Evolutionary conservation across 768 basidiomycete genomes (phyloP).

Genomic region (Pisolithus tinctorius): DNA sequence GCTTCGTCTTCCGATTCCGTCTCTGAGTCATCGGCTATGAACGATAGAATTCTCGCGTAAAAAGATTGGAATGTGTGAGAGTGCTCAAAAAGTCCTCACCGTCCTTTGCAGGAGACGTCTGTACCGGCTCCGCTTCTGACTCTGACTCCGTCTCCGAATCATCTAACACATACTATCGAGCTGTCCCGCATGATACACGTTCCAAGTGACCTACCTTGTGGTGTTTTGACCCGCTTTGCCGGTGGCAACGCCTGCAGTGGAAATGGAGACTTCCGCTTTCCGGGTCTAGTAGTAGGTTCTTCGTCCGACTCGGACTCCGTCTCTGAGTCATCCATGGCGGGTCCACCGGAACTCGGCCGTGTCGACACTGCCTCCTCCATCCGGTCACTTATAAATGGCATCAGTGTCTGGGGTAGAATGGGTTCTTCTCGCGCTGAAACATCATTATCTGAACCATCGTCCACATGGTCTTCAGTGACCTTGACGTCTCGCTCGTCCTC

Average conservation of each 20-base stretch:
- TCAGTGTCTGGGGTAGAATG: conserved; percentile 18
- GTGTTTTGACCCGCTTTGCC: conserved; percentile 14
- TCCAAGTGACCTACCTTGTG: conserved; percentile 13
- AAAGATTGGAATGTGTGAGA: background rate
- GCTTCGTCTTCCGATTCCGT: conserved; percentile 42
- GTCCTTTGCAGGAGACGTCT: background rate
- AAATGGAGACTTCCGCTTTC: conserved; percentile 23
- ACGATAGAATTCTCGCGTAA: conserved; percentile 1
- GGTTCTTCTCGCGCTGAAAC: conserved; percentile 17
- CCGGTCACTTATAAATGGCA: conserved; percentile 2
- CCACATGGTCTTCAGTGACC: conserved; percentile 14
- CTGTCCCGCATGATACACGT: background rate
- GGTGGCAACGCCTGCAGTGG: conserved; percentile 4
- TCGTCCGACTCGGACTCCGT: conserved; percentile 29
- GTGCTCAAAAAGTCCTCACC: background rate
- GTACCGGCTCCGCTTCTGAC: conserved; percentile 22
- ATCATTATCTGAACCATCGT: conserved; percentile 15
- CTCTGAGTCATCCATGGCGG: conserved; percentile 18
- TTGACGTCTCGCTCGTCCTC: conserved; percentile 20
- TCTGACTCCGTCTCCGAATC: conserved; percentile 45
- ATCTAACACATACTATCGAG: conserved; percentile 9
- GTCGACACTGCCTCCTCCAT: conserved; percentile 1
- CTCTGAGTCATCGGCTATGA: conserved; percentile 23
- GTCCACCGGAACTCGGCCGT: background rate
- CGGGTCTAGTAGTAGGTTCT: conserved; percentile 3